Evolutionary conservation across 2,329 filamentous ascomycete genomes (phyloP).

Genomic region (Pseudocercospora eumusae): DNA sequence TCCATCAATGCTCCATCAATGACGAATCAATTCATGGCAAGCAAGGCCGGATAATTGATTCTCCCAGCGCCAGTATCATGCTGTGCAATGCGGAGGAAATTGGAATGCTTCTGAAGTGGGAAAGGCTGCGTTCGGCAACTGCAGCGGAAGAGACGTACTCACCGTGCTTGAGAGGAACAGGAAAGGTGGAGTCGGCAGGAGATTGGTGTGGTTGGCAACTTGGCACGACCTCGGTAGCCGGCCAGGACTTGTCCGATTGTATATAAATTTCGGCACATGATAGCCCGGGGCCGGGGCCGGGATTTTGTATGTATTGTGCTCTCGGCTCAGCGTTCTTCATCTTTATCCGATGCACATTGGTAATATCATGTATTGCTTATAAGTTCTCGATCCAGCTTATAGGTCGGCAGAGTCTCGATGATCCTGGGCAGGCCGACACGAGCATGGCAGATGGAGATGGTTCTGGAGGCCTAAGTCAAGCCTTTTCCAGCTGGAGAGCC

Average conservation of each 20-base stretch:
- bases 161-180: not conserved
- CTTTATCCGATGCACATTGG: no score
- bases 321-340: no score
- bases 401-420: no score
- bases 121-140: not conserved
- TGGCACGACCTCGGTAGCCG: not conserved
- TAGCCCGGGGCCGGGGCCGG: not conserved
- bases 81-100: not conserved
- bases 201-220: constrained; percentile 1
- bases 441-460: no score
- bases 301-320: no score
- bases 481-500: no score
- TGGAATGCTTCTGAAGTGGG: not conserved
- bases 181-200: not conserved
- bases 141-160: not conserved
- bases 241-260: not conserved
- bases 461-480: no score
- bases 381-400: no score
- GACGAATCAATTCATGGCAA: no score
- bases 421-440: no score
- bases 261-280: not conserved
- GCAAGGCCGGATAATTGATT: not conserved
- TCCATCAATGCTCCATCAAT: no score
- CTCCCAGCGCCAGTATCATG: not conserved
- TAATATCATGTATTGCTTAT: no score